These are phyloP conservation scores for Aspergillus campestris DNA, from an alignment of 495 filamentous ascomycete species.

Conservation along the genomic window DNA sequence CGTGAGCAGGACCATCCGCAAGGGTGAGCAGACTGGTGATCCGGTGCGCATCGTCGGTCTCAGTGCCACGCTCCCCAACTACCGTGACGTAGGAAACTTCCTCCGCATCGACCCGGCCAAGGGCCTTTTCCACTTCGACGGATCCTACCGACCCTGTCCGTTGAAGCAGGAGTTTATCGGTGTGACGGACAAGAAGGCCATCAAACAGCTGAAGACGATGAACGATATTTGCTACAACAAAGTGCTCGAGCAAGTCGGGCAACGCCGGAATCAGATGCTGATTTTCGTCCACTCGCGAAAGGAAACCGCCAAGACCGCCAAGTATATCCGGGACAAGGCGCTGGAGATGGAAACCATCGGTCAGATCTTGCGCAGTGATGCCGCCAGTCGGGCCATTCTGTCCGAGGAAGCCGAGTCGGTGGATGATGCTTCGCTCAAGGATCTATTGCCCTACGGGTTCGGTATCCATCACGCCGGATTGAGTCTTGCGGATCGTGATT, in stretches of 20 bases:
- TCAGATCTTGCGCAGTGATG: slow-evolving; percentile 88
- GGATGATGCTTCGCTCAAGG: slow-evolving; percentile 82
- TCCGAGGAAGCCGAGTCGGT: slow-evolving; percentile 77
- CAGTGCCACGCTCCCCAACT: slow-evolving; percentile 93
- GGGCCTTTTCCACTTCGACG: slow-evolving; percentile 94
- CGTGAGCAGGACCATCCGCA: slow-evolving; percentile 86
- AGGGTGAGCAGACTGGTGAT: slow-evolving; percentile 87
- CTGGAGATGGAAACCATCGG: slow-evolving; percentile 93
- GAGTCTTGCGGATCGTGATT: slow-evolving; percentile 83
- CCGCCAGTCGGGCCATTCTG: slow-evolving; percentile 81
- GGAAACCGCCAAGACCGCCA: slow-evolving; percentile 94
- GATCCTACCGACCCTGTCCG: slow-evolving; percentile 86
- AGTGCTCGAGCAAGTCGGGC: slow-evolving; percentile 91
- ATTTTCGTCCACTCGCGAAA: slow-evolving; percentile 98
- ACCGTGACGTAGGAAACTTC: slow-evolving; percentile 93
- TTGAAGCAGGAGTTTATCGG: slow-evolving; percentile 96
- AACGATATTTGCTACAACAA: slow-evolving; percentile 98
- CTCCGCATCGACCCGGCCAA: slow-evolving; percentile 80
- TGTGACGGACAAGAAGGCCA: slow-evolving; percentile 94
- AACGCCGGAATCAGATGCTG: slow-evolving; percentile 89
- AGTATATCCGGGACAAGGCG: slow-evolving; percentile 92
- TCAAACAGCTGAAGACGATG: slow-evolving; percentile 99
- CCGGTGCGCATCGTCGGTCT: slow-evolving; percentile 85
- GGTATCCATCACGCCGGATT: slow-evolving; percentile 98
- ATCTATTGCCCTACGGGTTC: slow-evolving; percentile 90